Conservation (phyloP, 2,329 filamentous ascomycete genomes). For the Dryadomyces quercus-mongolicae region DNA sequence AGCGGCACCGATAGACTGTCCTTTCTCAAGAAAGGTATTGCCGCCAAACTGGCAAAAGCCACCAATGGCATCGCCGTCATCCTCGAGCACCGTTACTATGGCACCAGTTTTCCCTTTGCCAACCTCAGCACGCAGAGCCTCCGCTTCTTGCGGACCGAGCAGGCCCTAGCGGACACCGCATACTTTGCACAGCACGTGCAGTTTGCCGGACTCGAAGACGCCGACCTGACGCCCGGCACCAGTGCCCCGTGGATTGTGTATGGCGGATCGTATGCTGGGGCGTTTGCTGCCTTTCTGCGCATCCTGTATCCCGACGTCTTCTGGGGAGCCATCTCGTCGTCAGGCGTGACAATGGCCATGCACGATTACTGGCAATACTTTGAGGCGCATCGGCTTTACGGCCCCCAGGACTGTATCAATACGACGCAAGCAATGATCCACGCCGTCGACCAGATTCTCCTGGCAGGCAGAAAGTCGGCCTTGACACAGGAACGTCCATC, state of each 20-base stretch:
- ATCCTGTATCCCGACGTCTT: constrained; percentile 67
- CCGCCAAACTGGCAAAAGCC: constrained; percentile 56
- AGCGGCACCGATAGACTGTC: constrained; percentile 48
- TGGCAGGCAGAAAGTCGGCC: constrained; percentile 23
- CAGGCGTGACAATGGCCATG: constrained; percentile 66
- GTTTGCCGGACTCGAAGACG: constrained; percentile 58
- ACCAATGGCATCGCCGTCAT: constrained; percentile 67
- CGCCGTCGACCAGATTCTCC: constrained; percentile 38
- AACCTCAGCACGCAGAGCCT: constrained; percentile 57
- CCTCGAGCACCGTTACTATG: constrained; percentile 82
- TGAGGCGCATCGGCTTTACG: constrained; percentile 36
- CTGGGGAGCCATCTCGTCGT: constrained; percentile 69
- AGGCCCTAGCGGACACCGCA: constrained; percentile 67
- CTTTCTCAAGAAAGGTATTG: constrained; percentile 67
- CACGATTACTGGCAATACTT: constrained; percentile 61
- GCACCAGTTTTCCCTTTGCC: constrained; percentile 55
- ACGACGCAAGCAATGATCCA: constrained; percentile 46
- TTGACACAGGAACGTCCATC: constrained; percentile 14
- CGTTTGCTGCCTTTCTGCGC: constrained; percentile 64
- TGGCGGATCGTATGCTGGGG: constrained; percentile 74
- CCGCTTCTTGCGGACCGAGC: constrained; percentile 73
- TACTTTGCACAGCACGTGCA: constrained; percentile 67
- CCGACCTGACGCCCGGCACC: constrained; percentile 33
- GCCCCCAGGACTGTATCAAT: constrained; percentile 48
- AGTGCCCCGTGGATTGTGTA: constrained; percentile 59